phyloP scores from a whole-genome alignment of 139 green algal species.

The Micractinium sp. region DNA sequence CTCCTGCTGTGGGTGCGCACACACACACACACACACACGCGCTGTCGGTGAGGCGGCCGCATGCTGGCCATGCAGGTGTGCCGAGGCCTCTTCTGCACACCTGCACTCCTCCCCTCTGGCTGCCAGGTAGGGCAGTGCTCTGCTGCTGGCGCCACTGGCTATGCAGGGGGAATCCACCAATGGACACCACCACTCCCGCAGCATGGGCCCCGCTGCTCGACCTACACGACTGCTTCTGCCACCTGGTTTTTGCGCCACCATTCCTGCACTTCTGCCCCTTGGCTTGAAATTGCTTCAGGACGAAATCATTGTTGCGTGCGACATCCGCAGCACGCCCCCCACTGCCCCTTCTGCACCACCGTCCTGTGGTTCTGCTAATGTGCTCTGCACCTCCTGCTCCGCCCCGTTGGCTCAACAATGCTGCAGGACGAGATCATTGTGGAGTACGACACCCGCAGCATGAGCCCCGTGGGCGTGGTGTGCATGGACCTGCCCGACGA shows the following conservation, averaged over 20 bases:
- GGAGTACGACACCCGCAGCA: slow-evolving; percentile 66
- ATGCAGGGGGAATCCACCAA: no score
- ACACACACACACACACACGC: no score
- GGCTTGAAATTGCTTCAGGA: not conserved
- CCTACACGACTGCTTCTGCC: no score
- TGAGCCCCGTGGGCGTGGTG: slow-evolving; percentile 67
- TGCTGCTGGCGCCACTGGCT: no score
- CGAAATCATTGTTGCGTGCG: slow-evolving; percentile 57
- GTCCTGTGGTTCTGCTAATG: not conserved
- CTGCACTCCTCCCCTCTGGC: no score
- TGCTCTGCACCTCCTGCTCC: not conserved
- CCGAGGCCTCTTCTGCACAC: no score
- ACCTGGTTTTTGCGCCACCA: no score
- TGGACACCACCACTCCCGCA: not conserved
- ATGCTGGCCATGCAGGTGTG: no score
- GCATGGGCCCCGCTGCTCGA: not conserved
- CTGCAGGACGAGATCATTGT: slow-evolving; percentile 26
- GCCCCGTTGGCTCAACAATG: not conserved
- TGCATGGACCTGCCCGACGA: slow-evolving; percentile 52
- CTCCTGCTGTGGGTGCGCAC: no score
- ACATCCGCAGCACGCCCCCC: slow-evolving; percentile 47
- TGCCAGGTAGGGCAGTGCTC: no score
- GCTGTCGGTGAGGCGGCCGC: no score
- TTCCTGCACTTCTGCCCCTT: no score
- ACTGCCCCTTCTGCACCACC: slow-evolving; percentile 48